Base-by-base conservation (phyloP, 257 asterid genomes). In the Cruciata laevipes region DNA sequence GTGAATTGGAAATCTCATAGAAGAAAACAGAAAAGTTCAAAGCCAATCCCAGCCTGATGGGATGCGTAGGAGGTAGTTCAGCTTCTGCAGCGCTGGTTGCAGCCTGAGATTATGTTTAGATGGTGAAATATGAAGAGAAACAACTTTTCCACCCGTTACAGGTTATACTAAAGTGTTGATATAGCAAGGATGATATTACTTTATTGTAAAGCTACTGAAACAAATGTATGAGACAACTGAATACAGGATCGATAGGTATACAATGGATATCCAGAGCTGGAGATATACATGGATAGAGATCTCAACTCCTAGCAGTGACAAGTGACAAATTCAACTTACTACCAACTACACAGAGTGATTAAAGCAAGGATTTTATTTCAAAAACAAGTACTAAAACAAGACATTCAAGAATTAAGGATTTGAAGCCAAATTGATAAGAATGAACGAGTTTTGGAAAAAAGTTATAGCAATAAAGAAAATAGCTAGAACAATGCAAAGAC, bases 31-130 rank as follows among this genome's bases (percentile, higher is more conserved):
- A 91, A 76, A 88, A 88, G 65, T 90, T 90, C 83, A 90, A 79
- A 72, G 96, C 96, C 88, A 91, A 73, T 6, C 97, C 97, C 95
- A 91, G 58, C 42, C 97, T 89, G 78, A 91, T 88, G 51, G 97
- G 96, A 76, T 91, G 96, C 4, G 97, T 91, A 33, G 97, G 95
- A 58, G 96, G 85, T 65, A 91, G 76, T 62, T 85, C 96, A 57
- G 91, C 82, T 76, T 86, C 96, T 23, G 97, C 95, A 64, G 86
- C 61, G 40, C 81, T 78, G 66, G 95, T 90, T 33, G 97, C 97
- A 47, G 80, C 24, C 97, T 90, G 82, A 77, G 74, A 67, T 53
- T 37, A 53, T 40, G 49, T 47, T 72, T 37, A 18, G 9, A 51
- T 27, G 70, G 35, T 27, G 61, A 42, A 61, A 33, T 42, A 56